These are phyloP conservation scores for Ophiostoma quercus DNA, from an alignment of 2,329 filamentous ascomycete genomes.

Conservation along the genomic window DNA sequence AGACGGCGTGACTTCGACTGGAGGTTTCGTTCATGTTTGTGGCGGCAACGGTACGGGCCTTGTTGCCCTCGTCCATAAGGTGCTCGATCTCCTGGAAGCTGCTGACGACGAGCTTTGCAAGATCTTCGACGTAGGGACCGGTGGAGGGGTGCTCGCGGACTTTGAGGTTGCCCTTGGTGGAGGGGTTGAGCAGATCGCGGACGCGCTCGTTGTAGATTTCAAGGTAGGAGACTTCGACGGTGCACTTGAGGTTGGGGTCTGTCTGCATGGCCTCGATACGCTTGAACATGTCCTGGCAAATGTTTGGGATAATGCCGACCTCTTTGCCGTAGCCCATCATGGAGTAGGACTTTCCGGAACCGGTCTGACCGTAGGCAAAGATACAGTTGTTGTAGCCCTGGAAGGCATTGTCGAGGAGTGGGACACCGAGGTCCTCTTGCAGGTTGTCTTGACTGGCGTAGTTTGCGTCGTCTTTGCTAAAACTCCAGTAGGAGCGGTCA, in stretches of 20 bases:
- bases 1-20: conserved; percentile 95
- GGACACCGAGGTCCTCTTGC: conserved; percentile 88
- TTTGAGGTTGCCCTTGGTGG: conserved; percentile 70
- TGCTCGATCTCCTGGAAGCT: conserved; percentile 95
- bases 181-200: conserved; percentile 77
- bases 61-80: conserved; percentile 98
- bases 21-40: conserved; percentile 99
- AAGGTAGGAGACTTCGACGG: conserved; percentile 95
- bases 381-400: conserved; percentile 99
- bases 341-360: conserved; percentile 96
- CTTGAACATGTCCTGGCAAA: conserved; percentile 93
- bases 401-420: conserved; percentile 98
- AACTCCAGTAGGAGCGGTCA: conserved; percentile 98
- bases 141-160: conserved; percentile 93
- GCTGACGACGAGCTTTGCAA: conserved; percentile 88
- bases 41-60: conserved; percentile 92
- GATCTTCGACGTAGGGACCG: conserved; percentile 92
- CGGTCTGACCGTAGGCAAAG: conserved; percentile 97
- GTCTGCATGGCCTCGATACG: conserved; percentile 73
- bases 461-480: conserved; percentile 69
- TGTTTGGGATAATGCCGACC: conserved; percentile 87
- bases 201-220: conserved; percentile 99
- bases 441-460: conserved; percentile 91
- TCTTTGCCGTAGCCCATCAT: conserved; percentile 80
- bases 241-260: conserved; percentile 90